Conservation (phyloP, 441 rosid species). For the Gossypium davidsonii region DNA sequence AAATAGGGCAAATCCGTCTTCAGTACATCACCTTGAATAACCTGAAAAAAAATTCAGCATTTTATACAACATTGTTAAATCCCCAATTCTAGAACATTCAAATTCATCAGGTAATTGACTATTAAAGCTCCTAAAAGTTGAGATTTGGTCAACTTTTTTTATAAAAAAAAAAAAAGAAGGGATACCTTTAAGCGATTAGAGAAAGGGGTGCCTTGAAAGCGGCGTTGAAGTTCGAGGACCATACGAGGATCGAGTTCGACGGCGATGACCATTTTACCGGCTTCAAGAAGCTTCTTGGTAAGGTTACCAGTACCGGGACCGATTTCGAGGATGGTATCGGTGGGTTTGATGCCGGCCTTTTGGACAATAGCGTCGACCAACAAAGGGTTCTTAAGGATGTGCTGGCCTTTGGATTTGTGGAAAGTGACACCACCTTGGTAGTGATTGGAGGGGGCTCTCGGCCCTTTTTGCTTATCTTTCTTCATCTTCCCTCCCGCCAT, state of each 20-base stretch:
- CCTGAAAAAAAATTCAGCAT: constrained; percentile 30
- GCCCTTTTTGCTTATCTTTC: constrained; percentile 60
- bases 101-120: neutral
- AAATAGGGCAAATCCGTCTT: constrained; percentile 82
- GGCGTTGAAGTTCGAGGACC: constrained; percentile 88
- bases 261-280: constrained; percentile 74
- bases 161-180: no score
- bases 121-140: neutral
- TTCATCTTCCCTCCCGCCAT: constrained; percentile 88
- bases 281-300: constrained; percentile 84
- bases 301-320: constrained; percentile 92
- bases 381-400: constrained; percentile 78
- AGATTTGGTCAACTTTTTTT: neutral
- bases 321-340: constrained; percentile 79
- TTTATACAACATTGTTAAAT: neutral
- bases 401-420: constrained; percentile 88
- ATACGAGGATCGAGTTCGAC: constrained; percentile 81
- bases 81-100: neutral
- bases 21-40: constrained; percentile 78
- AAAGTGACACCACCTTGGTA: constrained; percentile 82
- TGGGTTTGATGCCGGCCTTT: constrained; percentile 74
- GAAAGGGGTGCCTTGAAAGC: constrained; percentile 72
- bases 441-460: constrained; percentile 46
- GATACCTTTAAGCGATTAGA: constrained; percentile 54
- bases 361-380: constrained; percentile 76